A percentile compares a stretch with the other conserved stretches of the same genome.
phyloP scores from a whole-genome alignment of 1,284 basidiomycete genomes.

The Heterobasidion occidentale region DNA sequence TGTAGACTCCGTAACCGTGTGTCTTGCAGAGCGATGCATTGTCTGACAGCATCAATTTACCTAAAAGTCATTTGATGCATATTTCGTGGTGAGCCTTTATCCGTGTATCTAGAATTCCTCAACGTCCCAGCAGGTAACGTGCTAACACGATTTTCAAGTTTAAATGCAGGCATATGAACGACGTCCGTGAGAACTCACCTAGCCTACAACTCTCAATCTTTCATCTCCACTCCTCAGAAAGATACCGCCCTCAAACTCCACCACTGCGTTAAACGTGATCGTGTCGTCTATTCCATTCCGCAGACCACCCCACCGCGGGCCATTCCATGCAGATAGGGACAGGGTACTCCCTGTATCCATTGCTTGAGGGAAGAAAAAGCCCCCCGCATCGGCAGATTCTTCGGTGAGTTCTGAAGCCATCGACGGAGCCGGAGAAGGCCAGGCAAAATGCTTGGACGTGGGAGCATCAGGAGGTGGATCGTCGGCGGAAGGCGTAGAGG shows the following conservation, averaged over 20 bases:
- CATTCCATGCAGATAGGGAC: constrained; percentile 2
- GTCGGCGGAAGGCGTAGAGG: background rate
- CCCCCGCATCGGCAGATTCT: constrained; percentile 1
- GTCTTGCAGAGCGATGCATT: no score
- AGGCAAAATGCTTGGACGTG: constrained; percentile 4
- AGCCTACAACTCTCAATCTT: constrained; percentile 1
- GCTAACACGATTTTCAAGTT: no score
- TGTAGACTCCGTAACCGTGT: no score
- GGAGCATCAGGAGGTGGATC: constrained; percentile 2
- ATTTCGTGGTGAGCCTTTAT: no score
- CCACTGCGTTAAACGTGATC: constrained; percentile 4
- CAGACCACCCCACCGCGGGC: constrained; percentile 5
- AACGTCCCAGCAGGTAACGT: no score
- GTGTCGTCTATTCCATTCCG: constrained; percentile 8
- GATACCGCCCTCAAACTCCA: constrained; percentile 7
- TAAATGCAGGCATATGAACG: no score
- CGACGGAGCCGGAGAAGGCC: constrained; percentile 4
- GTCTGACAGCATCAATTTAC: no score
- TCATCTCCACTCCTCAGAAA: constrained; percentile 4
- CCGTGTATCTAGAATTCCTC: no score
- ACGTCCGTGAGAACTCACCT: background rate
- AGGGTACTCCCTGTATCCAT: constrained; percentile 2
- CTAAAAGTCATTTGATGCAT: no score
- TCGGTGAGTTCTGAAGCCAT: constrained; percentile 1
- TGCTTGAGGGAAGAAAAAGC: constrained; percentile 2